phyloP scores from a whole-genome alignment of 371 early-diverging fungal species.

The Cokeromyces recurvatus region DNA sequence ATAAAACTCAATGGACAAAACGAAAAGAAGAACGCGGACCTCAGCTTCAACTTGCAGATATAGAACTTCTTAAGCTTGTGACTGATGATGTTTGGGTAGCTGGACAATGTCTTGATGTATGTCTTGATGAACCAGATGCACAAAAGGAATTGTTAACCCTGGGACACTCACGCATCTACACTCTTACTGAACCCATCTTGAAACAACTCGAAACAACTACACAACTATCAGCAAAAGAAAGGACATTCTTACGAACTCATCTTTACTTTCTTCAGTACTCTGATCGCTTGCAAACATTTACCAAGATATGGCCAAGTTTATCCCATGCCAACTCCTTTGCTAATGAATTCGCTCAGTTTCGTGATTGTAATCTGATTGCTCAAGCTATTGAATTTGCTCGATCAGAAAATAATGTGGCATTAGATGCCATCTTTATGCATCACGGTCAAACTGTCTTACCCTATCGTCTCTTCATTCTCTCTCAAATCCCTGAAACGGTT shows the following conservation, averaged over 20 bases:
- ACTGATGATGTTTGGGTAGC: conserved; percentile 66
- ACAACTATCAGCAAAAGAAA: conserved; percentile 10
- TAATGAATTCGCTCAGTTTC: conserved; percentile 49
- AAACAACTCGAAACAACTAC: not conserved
- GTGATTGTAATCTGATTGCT: conserved; percentile 57
- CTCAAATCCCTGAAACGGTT: conserved; percentile 61
- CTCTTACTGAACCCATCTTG: conserved; percentile 39
- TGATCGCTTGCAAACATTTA: conserved; percentile 64
- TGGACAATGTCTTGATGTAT: conserved; percentile 40
- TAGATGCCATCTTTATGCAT: conserved; percentile 61
- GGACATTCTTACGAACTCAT: conserved; percentile 36
- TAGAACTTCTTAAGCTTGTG: conserved; percentile 48
- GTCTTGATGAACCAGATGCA: conserved; percentile 24
- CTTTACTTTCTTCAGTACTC: conserved; percentile 56
- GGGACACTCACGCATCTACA: conserved; percentile 49
- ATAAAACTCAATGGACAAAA: conserved; percentile 59
- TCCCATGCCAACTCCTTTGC: conserved; percentile 15
- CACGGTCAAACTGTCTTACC: conserved; percentile 55
- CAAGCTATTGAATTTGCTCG: conserved; percentile 62
- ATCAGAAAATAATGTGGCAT: conserved; percentile 47
- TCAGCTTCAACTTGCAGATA: conserved; percentile 27
- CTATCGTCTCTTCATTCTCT: conserved; percentile 59
- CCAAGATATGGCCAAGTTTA: conserved; percentile 44
- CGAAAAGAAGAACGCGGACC: conserved; percentile 6
- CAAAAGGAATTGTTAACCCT: conserved; percentile 46